These are phyloP conservation scores for Gymnopilus junonius DNA, from an alignment of 768 basidiomycete species.

Conservation along the genomic window DNA sequence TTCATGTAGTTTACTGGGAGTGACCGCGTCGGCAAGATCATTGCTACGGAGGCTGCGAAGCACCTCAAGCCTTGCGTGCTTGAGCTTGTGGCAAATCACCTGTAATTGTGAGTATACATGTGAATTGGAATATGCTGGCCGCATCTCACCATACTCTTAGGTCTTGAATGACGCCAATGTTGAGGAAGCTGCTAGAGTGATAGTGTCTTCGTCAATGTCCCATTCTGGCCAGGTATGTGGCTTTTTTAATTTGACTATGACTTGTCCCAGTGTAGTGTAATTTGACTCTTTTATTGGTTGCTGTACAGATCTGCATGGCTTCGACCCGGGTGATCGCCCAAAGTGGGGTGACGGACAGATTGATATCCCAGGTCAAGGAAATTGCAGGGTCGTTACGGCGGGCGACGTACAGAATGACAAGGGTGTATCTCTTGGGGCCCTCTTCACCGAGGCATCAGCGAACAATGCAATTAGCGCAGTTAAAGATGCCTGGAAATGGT, in stretches of 20 bases:
- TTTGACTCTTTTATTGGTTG: not conserved
- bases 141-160: conserved; percentile 26
- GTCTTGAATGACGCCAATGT: conserved; percentile 58
- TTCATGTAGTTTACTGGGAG: conserved; percentile 57
- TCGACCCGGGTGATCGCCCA: conserved; percentile 62
- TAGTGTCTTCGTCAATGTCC: conserved; percentile 46
- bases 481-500: conserved; percentile 47
- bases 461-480: conserved; percentile 48
- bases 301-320: conserved; percentile 60
- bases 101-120: conserved; percentile 42
- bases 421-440: conserved; percentile 34
- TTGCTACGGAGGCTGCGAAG: conserved; percentile 59
- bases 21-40: conserved; percentile 53
- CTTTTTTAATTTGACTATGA: too few relatives aligned
- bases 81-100: conserved; percentile 61
- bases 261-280: too few relatives aligned
- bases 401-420: conserved; percentile 39
- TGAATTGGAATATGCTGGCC: not conserved
- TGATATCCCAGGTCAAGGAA: conserved; percentile 38
- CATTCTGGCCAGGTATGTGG: conserved; percentile 45
- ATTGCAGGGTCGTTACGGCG: conserved; percentile 40
- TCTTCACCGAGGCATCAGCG: conserved; percentile 51
- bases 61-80: conserved; percentile 58
- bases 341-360: conserved; percentile 37
- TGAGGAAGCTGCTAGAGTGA: conserved; percentile 53